Conservation (phyloP, 306 rosid genomes). For the Vicia faba region DNA sequence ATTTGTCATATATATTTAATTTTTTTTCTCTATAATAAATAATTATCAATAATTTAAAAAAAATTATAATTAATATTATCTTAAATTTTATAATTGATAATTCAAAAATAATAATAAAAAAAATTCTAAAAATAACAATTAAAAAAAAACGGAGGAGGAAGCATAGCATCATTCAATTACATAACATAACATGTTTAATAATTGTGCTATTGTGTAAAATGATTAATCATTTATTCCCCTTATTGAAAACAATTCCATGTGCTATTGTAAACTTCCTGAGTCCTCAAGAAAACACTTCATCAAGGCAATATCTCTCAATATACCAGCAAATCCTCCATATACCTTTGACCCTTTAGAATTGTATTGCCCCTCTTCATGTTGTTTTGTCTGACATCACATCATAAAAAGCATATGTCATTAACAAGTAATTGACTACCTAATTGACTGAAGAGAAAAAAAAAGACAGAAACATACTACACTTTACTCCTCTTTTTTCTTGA, state of each 20-base stretch:
- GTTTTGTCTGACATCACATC: constrained; percentile 21
- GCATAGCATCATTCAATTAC: background rate
- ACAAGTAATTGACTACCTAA: background rate
- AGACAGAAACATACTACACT: background rate
- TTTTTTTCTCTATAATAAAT: no score
- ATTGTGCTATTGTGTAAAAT: background rate
- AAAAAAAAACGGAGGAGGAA: no score
- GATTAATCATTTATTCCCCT: no score
- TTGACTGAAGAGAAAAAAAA: background rate
- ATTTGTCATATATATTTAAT: no score
- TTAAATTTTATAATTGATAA: no score
- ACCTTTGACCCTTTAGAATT: constrained; percentile 8
- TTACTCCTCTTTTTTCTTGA: background rate
- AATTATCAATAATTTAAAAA: no score
- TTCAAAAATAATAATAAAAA: no score
- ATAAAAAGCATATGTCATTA: background rate
- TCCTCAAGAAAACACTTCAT: background rate
- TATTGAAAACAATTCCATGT: no score
- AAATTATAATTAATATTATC: no score
- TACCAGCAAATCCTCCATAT: background rate
- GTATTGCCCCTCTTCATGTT: constrained; percentile 22
- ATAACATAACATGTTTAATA: background rate
- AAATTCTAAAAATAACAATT: no score
- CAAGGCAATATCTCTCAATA: constrained; percentile 3
- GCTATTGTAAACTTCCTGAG: background rate